Base-by-base conservation (phyloP, 176 grass and related monocot species). In the Zoysia japonica region DNA sequence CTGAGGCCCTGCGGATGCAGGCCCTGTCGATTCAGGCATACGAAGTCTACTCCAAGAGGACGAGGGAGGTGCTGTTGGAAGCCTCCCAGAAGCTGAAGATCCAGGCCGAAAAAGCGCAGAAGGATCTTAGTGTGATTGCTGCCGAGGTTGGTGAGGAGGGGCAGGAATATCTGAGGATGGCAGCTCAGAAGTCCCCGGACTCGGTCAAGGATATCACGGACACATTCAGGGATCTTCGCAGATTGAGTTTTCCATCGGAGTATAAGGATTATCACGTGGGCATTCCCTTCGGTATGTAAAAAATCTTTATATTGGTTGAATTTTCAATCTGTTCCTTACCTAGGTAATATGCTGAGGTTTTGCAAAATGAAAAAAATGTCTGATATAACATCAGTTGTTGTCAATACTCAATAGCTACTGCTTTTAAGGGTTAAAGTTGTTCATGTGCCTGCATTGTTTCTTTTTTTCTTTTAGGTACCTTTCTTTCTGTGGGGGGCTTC, bases 261-360 rank as follows among this genome's bases (percentile, higher is more conserved):
- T 87, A 93, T 39, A 36, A 72, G 45, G 96, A 99, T 88, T 99
- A 95, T 83, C 90, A 99, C 65, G 81, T 99, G 49, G 90, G 84
- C 80, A 90, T 99, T 91, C 72, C 89, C 12, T 95, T 89, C 57
- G 96, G 96, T 99, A 99, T 56, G 85, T 83, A 45, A 74, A 42
- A 35, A 61, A 60, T 49, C 11, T 51, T 47, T 71, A 5, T 40
- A 16, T 59, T 66, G 56, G n/a, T 71, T 10, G 37, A 75, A 39
- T 59, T 76, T 84, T 52, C 17, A 17, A 3, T 67, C 37, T 20
- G 11, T 78, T 73, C 38, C 35, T 65, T 79, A 14, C 45, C 7
- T 13, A 62, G 15, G 2, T 11, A 6, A 11, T 3, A 9, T 35
- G 2, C 3, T 38, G 2, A 8, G 47, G 14, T 38, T 70, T 69